These are phyloP conservation scores for Claviceps citrina DNA, from an alignment of 2,329 filamentous ascomycete species.

Conservation along the genomic window DNA sequence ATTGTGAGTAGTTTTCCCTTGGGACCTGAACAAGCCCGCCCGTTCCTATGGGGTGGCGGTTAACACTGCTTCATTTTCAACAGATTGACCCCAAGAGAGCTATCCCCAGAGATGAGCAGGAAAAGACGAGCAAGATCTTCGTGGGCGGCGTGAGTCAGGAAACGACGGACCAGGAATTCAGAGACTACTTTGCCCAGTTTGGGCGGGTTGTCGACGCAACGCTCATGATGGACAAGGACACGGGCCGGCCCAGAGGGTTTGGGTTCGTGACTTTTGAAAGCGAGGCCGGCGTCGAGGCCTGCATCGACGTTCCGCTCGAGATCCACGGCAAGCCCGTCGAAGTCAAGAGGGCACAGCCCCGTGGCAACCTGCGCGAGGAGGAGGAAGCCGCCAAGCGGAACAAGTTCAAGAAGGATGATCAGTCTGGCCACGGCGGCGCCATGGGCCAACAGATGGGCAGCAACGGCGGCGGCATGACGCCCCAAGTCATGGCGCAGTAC, in stretches of 20 bases:
- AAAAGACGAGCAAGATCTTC: slow-evolving; percentile 97
- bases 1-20: slow-evolving; percentile 70
- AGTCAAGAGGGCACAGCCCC: slow-evolving; percentile 92
- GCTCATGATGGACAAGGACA: slow-evolving; percentile 99
- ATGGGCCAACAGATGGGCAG: slow-evolving; percentile 29
- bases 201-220: slow-evolving; percentile 93
- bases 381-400: slow-evolving; percentile 54
- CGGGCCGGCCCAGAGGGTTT: slow-evolving; percentile 87
- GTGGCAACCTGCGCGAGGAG: slow-evolving; percentile 85
- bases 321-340: slow-evolving; percentile 95
- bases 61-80: not conserved
- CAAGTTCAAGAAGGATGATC: slow-evolving; percentile 42
- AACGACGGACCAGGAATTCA: slow-evolving; percentile 89
- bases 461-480: slow-evolving; percentile 62
- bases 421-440: slow-evolving; percentile 15
- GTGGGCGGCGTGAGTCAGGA: slow-evolving; percentile 96
- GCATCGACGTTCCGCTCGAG: slow-evolving; percentile 68
- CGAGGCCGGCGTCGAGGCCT: slow-evolving; percentile 85
- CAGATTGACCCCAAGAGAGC: slow-evolving; percentile 97
- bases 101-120: slow-evolving; percentile 93
- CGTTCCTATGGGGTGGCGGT: not conserved
- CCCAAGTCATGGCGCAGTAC: slow-evolving; percentile 95
- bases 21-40: not conserved
- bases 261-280: slow-evolving; percentile 98
- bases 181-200: slow-evolving; percentile 92